These are phyloP conservation scores for Parastagonospora nodorum DNA, from an alignment of 2,329 filamentous ascomycete species.

Conservation along the genomic window DNA sequence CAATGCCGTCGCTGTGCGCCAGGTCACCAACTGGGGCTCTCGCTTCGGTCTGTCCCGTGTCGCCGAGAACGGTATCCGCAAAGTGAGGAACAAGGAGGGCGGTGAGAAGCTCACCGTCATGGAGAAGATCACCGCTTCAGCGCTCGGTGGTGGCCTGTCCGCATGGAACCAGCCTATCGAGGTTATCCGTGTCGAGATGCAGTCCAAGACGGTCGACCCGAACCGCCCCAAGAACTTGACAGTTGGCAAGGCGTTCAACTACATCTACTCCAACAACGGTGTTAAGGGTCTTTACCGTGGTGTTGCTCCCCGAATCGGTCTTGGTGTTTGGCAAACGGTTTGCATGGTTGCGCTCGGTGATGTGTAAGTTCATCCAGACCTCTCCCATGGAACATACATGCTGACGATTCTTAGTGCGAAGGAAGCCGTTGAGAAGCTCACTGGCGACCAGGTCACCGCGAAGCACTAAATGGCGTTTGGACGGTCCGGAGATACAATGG, in stretches of 20 bases:
- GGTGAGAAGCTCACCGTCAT: conserved; percentile 74
- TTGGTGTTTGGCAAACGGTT: conserved; percentile 98
- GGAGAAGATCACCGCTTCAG: conserved; percentile 89
- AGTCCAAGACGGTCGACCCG: conserved; percentile 97
- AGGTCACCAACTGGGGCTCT: conserved; percentile 99
- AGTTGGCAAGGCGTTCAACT: conserved; percentile 77
- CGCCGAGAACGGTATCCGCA: conserved; percentile 86
- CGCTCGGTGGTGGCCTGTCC: conserved; percentile 87
- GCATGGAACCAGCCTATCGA: conserved; percentile 99
- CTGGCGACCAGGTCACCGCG: conserved; percentile 66
- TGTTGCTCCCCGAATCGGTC: conserved; percentile 89
- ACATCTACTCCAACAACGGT: conserved; percentile 91
- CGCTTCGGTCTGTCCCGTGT: conserved; percentile 93
- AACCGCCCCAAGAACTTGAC: conserved; percentile 99
- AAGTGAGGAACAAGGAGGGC: conserved; percentile 76
- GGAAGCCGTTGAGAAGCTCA: conserved; percentile 68
- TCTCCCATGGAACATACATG: neutral
- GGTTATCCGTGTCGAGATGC: conserved; percentile 99
- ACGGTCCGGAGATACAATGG: neutral
- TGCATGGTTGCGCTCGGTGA: conserved; percentile 99
- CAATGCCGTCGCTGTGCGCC: conserved; percentile 96
- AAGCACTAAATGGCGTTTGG: conserved; percentile 61
- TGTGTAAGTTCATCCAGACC: conserved; percentile 68
- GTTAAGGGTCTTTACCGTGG: conserved; percentile 93
- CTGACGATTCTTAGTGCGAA: conserved; percentile 60